Percentiles rank a stretch among this genome's conserved stretches.
Evolutionary conservation across 1,284 basidiomycete species (phyloP).

Genomic region (Cryptococcus neoformans): DNA sequence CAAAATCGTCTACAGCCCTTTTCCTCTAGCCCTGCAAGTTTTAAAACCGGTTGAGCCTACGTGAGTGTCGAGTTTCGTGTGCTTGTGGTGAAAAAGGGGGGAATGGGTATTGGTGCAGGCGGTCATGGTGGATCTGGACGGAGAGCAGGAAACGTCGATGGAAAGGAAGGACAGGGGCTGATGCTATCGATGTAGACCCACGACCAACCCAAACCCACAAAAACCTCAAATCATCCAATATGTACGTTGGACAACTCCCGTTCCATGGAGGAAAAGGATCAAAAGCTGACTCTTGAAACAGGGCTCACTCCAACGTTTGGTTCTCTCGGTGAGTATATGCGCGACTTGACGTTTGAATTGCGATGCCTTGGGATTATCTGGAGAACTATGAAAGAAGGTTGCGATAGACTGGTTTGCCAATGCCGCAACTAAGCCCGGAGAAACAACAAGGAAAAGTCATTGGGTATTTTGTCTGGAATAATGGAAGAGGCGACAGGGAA

Average conservation of each 20-base stretch:
- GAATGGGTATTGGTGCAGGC: background rate
- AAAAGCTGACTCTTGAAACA: slow-evolving; percentile 10
- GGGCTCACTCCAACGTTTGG: slow-evolving; percentile 53
- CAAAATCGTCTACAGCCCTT: background rate
- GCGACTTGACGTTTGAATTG: background rate
- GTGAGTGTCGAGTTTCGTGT: background rate
- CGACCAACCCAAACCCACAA: background rate
- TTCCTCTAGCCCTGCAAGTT: background rate
- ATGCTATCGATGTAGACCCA: background rate
- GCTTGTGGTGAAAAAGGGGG: background rate
- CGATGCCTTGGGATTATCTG: background rate
- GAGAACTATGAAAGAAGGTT: background rate
- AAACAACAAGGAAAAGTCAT: too few relatives aligned
- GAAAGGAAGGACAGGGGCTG: background rate
- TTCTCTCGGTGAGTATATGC: slow-evolving; percentile 47
- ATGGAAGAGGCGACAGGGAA: too few relatives aligned
- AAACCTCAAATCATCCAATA: slow-evolving; percentile 7
- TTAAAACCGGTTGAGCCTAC: background rate
- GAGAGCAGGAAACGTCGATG: background rate
- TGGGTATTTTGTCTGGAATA: too few relatives aligned
- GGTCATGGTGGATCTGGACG: background rate
- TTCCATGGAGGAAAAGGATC: background rate
- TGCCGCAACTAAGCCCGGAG: background rate
- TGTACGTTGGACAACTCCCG: slow-evolving; percentile 10
- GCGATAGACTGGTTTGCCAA: background rate